Conservation (phyloP, 2,329 filamentous ascomycete species). For the Helicocarpus griseus region DNA sequence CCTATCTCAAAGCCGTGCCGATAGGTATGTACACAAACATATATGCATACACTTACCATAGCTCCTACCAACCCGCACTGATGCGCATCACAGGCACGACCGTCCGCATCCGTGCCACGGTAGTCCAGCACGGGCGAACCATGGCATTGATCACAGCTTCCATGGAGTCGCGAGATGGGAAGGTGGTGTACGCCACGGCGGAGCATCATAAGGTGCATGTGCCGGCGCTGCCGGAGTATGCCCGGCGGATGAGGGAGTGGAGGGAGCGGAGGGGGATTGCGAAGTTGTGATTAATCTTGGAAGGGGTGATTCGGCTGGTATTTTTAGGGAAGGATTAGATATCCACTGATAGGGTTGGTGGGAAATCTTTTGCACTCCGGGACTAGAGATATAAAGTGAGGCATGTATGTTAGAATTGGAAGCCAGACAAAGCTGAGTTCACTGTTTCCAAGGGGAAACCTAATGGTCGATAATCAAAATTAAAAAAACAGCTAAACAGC, state of each 20-base stretch:
- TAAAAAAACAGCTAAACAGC: slow-evolving; percentile 13
- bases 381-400: too few relatives aligned
- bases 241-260: slow-evolving; percentile 9
- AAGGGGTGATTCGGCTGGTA: neutral
- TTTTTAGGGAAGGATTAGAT: neutral
- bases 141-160: slow-evolving; percentile 44
- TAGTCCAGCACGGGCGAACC: slow-evolving; percentile 39
- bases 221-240: slow-evolving; percentile 31
- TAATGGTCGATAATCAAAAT: slow-evolving; percentile 6
- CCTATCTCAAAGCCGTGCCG: slow-evolving; percentile 42
- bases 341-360: too few relatives aligned
- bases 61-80: neutral
- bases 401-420: too few relatives aligned
- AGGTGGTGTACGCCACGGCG: slow-evolving; percentile 39
- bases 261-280: neutral
- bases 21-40: slow-evolving; percentile 25
- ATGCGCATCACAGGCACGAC: slow-evolving; percentile 23
- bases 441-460: neutral
- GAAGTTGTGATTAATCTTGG: neutral
- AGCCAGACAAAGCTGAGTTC: too few relatives aligned
- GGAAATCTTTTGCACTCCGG: too few relatives aligned
- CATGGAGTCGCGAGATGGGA: slow-evolving; percentile 42
- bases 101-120: slow-evolving; percentile 34
- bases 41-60: too few relatives aligned
- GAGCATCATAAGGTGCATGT: slow-evolving; percentile 46